Conservation (phyloP, 2,329 filamentous ascomycete species). For the Scorias spongiosa region DNA sequence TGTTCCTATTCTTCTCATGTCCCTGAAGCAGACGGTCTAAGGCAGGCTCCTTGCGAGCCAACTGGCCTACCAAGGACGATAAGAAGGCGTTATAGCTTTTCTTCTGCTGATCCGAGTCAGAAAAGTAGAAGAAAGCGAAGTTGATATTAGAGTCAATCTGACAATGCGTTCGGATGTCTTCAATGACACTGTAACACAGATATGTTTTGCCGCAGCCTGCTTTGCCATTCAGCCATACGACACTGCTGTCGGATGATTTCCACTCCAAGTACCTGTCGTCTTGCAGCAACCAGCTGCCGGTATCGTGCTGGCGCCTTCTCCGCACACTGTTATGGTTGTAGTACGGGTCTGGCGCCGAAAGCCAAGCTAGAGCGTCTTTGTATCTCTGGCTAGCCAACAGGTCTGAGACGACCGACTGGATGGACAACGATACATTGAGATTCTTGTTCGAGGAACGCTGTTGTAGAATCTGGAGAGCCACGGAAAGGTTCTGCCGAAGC, state of each 20-base stretch:
- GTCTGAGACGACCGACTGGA: too few species aligned
- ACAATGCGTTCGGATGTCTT: slow-evolving; percentile 4
- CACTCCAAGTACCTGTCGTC: slow-evolving; percentile 24
- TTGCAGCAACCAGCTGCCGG: slow-evolving; percentile 28
- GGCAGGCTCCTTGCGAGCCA: slow-evolving; percentile 23
- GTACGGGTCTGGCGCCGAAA: neutral
- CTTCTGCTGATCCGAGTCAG: slow-evolving; percentile 28
- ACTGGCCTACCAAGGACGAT: slow-evolving; percentile 33
- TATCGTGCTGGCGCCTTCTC: slow-evolving; percentile 7
- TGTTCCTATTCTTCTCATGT: neutral
- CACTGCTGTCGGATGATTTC: slow-evolving; percentile 18
- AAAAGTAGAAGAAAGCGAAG: slow-evolving; percentile 35
- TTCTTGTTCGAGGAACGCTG: too few species aligned
- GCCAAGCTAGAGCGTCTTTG: neutral
- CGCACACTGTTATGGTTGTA: neutral
- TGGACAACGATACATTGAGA: too few species aligned
- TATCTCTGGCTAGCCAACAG: neutral
- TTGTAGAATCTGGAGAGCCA: neutral
- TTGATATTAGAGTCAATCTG: slow-evolving; percentile 4
- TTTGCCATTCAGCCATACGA: slow-evolving; percentile 27
- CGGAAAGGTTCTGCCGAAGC: neutral
- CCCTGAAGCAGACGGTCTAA: slow-evolving; percentile 22
- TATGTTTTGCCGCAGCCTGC: slow-evolving; percentile 26
- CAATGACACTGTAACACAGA: slow-evolving; percentile 16
- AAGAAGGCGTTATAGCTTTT: slow-evolving; percentile 35